These are phyloP conservation scores for Penicillium brasilianum DNA, from an alignment of 2,329 filamentous ascomycete species.

Conservation along the genomic window DNA sequence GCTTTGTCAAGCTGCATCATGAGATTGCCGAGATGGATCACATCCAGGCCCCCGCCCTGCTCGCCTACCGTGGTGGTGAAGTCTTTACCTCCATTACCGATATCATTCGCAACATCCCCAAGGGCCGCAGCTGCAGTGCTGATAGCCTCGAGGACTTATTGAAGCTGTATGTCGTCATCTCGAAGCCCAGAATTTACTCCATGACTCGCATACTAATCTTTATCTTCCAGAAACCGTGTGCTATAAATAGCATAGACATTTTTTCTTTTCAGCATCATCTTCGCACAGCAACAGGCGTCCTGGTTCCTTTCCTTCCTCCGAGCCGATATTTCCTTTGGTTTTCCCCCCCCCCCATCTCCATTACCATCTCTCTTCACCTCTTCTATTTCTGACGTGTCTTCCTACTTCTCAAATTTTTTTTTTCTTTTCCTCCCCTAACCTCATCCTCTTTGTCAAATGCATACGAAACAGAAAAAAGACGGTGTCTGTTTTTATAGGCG, in stretches of 20 bases:
- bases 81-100: conserved; percentile 89
- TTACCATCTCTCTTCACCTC: conserved; percentile 19
- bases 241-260: conserved; percentile 27
- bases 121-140: conserved; percentile 55
- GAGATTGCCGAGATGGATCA: conserved; percentile 94
- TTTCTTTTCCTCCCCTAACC: background rate
- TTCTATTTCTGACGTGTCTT: conserved; percentile 27
- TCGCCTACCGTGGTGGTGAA: conserved; percentile 88
- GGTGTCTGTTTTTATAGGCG: conserved; percentile 13
- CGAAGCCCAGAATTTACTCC: background rate
- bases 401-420: conserved; percentile 14
- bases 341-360: background rate
- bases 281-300: conserved; percentile 25
- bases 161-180: conserved; percentile 53
- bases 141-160: conserved; percentile 63
- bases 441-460: conserved; percentile 10
- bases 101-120: conserved; percentile 81
- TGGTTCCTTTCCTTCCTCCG: conserved; percentile 10
- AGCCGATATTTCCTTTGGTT: background rate
- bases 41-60: conserved; percentile 81
- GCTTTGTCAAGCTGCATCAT: conserved; percentile 90
- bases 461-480: conserved; percentile 10
- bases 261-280: background rate
- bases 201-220: conserved; percentile 9
- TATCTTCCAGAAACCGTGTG: conserved; percentile 36